phyloP scores from a whole-genome alignment of 495 filamentous ascomycete genomes.

The Neurospora sp. region DNA sequence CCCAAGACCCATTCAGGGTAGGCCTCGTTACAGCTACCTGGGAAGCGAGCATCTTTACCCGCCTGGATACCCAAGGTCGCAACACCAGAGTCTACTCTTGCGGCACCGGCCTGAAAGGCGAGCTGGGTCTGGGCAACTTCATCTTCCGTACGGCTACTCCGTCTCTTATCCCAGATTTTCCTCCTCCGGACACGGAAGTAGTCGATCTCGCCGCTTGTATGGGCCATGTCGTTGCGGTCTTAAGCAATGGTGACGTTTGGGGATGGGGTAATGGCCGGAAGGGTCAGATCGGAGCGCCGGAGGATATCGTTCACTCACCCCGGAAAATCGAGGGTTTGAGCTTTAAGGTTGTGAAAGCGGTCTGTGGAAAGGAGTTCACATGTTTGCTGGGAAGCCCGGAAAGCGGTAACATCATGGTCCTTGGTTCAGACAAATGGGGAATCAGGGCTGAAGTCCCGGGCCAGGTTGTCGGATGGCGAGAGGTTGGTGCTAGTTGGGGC shows the following conservation, averaged over 20 bases:
- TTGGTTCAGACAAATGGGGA: slow-evolving; percentile 64
- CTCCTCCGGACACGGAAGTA: slow-evolving; percentile 41
- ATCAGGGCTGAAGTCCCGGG: slow-evolving; percentile 37
- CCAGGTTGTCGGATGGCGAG: slow-evolving; percentile 40
- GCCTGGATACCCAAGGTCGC: slow-evolving; percentile 24
- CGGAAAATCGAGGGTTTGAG: slow-evolving; percentile 43
- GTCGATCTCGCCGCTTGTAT: slow-evolving; percentile 58
- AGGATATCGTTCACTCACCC: slow-evolving; percentile 45
- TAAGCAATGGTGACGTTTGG: slow-evolving; percentile 66
- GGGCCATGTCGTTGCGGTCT: slow-evolving; percentile 62
- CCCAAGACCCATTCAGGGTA: slow-evolving; percentile 9
- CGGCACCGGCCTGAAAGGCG: slow-evolving; percentile 59
- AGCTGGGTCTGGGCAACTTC: slow-evolving; percentile 51
- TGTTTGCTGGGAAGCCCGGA: slow-evolving; percentile 48
- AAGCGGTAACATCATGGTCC: slow-evolving; percentile 45
- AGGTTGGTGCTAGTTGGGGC: slow-evolving; percentile 70
- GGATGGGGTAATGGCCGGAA: slow-evolving; percentile 84
- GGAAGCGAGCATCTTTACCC: slow-evolving; percentile 57
- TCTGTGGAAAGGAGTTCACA: slow-evolving; percentile 78
- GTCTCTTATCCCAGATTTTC: slow-evolving; percentile 47
- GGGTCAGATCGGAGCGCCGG: slow-evolving; percentile 60
- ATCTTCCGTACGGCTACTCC: slow-evolving; percentile 18
- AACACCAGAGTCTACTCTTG: slow-evolving; percentile 44
- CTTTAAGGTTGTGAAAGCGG: slow-evolving; percentile 49
- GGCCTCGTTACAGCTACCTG: slow-evolving; percentile 57